These are phyloP conservation scores for Alternaria hordeiaustralica DNA, from an alignment of 2,329 filamentous ascomycete species.

Conservation along the genomic window DNA sequence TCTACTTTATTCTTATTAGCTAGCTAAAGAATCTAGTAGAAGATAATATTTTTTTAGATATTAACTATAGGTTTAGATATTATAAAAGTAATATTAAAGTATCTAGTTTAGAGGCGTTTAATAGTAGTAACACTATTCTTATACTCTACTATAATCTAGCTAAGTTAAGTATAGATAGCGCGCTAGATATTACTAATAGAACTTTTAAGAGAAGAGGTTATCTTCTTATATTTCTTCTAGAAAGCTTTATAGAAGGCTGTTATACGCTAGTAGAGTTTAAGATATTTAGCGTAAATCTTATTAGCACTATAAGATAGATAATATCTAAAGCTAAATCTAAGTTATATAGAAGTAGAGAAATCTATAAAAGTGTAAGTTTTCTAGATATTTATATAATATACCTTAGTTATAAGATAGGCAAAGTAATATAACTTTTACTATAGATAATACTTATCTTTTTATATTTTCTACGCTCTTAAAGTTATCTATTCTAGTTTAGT, in stretches of 20 bases:
- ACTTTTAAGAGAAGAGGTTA: conserved; percentile 33
- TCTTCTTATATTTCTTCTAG: conserved; percentile 30
- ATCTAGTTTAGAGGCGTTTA: conserved; percentile 33
- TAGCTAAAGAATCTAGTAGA: conserved; percentile 34
- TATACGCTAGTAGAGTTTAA: conserved; percentile 45
- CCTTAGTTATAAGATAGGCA: no score
- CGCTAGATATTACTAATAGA: conserved; percentile 41
- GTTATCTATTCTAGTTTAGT: no score
- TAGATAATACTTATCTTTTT: no score
- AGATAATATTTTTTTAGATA: conserved; percentile 45
- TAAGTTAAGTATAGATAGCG: conserved; percentile 36
- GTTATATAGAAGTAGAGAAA: no score
- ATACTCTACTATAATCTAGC: conserved; percentile 42
- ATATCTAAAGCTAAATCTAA: no score
- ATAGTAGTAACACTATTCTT: conserved; percentile 36
- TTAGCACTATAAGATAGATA: conserved; percentile 22
- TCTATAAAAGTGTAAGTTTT: no score
- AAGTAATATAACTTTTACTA: no score
- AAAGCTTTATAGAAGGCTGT: conserved; percentile 44
- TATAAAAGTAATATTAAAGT: conserved; percentile 32
- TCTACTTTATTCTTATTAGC: conserved; percentile 32
- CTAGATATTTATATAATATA: no score
- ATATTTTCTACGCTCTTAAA: no score
- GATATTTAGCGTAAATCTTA: conserved; percentile 44
- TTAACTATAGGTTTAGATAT: conserved; percentile 40